phyloP scores from a whole-genome alignment of 495 filamentous ascomycete species.

The Hypoxylon intermedium region DNA sequence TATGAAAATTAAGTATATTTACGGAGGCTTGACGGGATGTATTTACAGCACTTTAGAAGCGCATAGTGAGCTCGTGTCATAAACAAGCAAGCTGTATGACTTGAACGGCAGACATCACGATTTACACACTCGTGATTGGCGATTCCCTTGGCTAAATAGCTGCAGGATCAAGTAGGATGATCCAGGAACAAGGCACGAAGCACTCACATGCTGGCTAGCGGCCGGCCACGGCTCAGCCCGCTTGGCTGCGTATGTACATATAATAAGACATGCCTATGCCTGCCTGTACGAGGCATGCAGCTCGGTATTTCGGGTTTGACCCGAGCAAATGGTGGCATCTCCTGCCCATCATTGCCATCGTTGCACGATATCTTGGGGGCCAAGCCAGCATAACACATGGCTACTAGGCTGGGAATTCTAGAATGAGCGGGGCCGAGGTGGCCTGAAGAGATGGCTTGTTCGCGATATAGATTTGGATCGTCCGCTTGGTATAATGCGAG shows the following conservation, averaged over 20 bases:
- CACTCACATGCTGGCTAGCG: slow-evolving; percentile 12
- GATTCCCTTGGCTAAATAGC: slow-evolving; percentile 28
- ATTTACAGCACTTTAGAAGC: slow-evolving; percentile 14
- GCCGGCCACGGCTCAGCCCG: slow-evolving; percentile 12
- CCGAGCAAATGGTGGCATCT: slow-evolving; percentile 15
- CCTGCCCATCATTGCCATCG: not conserved
- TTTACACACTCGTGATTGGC: slow-evolving; percentile 31
- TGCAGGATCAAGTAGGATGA: slow-evolving; percentile 11
- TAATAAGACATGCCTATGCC: slow-evolving; percentile 2
- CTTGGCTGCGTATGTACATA: not conserved
- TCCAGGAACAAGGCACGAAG: slow-evolving; percentile 18
- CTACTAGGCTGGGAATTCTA: slow-evolving; percentile 7
- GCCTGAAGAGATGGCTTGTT: slow-evolving; percentile 6
- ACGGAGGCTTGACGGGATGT: slow-evolving; percentile 1
- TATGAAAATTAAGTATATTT: not conserved
- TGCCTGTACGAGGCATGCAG: slow-evolving; percentile 17
- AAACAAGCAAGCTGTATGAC: slow-evolving; percentile 22
- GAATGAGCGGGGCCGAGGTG: slow-evolving; percentile 11
- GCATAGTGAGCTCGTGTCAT: slow-evolving; percentile 12
- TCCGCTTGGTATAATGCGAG: slow-evolving; percentile 13
- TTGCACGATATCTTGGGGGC: slow-evolving; percentile 15
- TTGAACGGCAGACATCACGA: slow-evolving; percentile 10
- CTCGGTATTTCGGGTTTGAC: slow-evolving; percentile 19
- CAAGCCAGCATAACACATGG: slow-evolving; percentile 13
- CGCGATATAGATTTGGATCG: slow-evolving; percentile 28